Evolutionary conservation across 148 eudicot genomes (phyloP).

Genomic region (Beta vulgaris): DNA sequence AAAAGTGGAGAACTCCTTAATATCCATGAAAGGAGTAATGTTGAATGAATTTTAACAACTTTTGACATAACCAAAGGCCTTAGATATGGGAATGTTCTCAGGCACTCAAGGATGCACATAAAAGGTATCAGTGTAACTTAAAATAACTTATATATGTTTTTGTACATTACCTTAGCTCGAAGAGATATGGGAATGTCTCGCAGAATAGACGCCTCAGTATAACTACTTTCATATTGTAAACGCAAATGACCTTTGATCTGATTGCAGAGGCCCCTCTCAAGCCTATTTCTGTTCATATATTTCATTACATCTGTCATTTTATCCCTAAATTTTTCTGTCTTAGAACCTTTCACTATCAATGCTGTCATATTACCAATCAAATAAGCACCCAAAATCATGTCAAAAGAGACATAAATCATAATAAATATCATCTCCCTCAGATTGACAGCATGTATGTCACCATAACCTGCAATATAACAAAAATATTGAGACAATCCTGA

Average conservation of each 20-base stretch:
- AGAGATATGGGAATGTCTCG: constrained; percentile 67
- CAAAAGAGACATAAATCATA: constrained; percentile 74
- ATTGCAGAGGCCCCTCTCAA: constrained; percentile 51
- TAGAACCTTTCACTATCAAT: constrained; percentile 68
- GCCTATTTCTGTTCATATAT: constrained; percentile 63
- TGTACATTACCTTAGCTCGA: constrained; percentile 60
- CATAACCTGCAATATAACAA: constrained; percentile 51
- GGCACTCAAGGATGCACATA: too few relatives aligned
- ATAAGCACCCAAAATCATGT: constrained; percentile 75
- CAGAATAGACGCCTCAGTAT: constrained; percentile 59
- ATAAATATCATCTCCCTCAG: constrained; percentile 72
- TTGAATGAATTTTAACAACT: background rate
- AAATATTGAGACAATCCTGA: background rate
- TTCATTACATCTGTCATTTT: constrained; percentile 66
- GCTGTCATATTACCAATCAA: constrained; percentile 78
- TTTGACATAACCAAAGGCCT: background rate
- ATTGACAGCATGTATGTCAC: constrained; percentile 79
- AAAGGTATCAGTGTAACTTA: too few relatives aligned
- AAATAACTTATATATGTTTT: too few relatives aligned
- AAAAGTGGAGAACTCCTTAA: too few relatives aligned
- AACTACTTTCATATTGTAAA: constrained; percentile 70
- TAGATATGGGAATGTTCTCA: too few relatives aligned
- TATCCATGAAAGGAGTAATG: background rate
- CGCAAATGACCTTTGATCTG: constrained; percentile 70
- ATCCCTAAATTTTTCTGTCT: constrained; percentile 65